A percentile compares a stretch with the other conserved stretches of the same genome.
Evolutionary conservation across 257 asterid genomes (phyloP).

Genomic region (Nicotiana knightiana): DNA sequence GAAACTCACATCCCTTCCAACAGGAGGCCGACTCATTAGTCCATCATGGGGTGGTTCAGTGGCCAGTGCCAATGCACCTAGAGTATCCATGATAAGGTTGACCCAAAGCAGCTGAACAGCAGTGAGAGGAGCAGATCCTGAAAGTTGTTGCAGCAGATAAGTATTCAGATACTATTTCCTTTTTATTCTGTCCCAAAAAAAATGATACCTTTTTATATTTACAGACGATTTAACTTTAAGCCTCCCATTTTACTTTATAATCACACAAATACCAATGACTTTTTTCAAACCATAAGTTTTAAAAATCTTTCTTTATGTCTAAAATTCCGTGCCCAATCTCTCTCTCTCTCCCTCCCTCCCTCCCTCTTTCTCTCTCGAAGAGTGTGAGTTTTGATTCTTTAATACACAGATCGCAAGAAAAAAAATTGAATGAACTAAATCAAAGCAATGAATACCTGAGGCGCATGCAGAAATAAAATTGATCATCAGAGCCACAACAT

Average conservation of each 20-base stretch:
- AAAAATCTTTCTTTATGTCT: too few species aligned
- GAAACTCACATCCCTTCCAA: slow-evolving; percentile 59
- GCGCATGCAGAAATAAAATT: slow-evolving; percentile 79
- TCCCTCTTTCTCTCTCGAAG: not conserved
- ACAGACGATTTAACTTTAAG: too few species aligned
- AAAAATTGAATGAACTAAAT: not conserved
- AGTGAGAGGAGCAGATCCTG: slow-evolving; percentile 98
- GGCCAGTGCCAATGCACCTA: slow-evolving; percentile 98
- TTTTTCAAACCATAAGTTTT: too few species aligned
- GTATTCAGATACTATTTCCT: not conserved
- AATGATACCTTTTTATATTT: too few species aligned
- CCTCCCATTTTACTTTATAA: too few species aligned
- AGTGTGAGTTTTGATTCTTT: not conserved
- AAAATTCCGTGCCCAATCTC: too few species aligned
- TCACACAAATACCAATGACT: too few species aligned
- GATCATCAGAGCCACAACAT: slow-evolving; percentile 89
- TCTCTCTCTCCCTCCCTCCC: not conserved
- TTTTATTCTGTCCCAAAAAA: too few species aligned
- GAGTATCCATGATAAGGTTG: slow-evolving; percentile 96
- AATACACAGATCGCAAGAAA: not conserved
- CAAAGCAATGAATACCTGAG: slow-evolving; percentile 43
- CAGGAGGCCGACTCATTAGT: slow-evolving; percentile 87
- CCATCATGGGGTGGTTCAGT: slow-evolving; percentile 95
- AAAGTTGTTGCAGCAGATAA: slow-evolving; percentile 1
- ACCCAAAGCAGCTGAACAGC: slow-evolving; percentile 99